Evolutionary conservation across 1,284 basidiomycete genomes (phyloP).

Genomic region (Pseudozyma sp.): DNA sequence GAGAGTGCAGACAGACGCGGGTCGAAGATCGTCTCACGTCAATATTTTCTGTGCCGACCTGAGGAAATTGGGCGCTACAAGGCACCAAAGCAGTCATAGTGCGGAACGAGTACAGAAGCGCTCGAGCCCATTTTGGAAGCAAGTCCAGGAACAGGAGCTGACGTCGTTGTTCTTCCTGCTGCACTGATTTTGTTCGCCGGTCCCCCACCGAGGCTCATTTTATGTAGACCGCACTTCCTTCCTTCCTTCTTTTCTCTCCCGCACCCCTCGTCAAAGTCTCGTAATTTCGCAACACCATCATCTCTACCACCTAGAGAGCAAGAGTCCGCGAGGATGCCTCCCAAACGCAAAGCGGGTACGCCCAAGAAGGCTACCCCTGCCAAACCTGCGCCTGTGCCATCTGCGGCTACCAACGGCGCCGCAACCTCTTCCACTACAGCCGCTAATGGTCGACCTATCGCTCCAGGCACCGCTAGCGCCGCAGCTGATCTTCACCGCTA

Average conservation of each 20-base stretch:
- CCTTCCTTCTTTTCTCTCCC: neutral
- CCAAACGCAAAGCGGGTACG: conserved; percentile 33
- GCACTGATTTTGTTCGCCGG: neutral
- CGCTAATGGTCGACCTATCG: conserved; percentile 20
- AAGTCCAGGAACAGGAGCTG: too few relatives aligned
- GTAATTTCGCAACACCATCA: conserved; percentile 6
- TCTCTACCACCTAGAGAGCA: neutral
- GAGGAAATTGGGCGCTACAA: too few relatives aligned
- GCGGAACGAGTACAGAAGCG: neutral
- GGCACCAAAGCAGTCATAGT: neutral
- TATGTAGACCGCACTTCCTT: neutral
- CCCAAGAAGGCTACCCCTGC: conserved; percentile 37
- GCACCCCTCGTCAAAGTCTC: too few relatives aligned
- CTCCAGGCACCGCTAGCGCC: conserved; percentile 4
- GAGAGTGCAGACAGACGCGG: neutral
- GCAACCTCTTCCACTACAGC: conserved; percentile 9
- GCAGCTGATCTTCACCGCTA: conserved; percentile 28
- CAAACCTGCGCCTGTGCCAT: conserved; percentile 8
- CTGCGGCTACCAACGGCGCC: conserved; percentile 12
- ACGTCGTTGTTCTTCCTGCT: neutral
- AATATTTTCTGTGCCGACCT: neutral
- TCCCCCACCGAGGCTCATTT: neutral
- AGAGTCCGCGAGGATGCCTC: conserved; percentile 23
- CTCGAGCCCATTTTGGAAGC: conserved; percentile 13
- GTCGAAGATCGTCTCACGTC: neutral